Evolutionary conservation across 2,329 filamentous ascomycete species (phyloP).

Genomic region (Aspergillus fischeri): DNA sequence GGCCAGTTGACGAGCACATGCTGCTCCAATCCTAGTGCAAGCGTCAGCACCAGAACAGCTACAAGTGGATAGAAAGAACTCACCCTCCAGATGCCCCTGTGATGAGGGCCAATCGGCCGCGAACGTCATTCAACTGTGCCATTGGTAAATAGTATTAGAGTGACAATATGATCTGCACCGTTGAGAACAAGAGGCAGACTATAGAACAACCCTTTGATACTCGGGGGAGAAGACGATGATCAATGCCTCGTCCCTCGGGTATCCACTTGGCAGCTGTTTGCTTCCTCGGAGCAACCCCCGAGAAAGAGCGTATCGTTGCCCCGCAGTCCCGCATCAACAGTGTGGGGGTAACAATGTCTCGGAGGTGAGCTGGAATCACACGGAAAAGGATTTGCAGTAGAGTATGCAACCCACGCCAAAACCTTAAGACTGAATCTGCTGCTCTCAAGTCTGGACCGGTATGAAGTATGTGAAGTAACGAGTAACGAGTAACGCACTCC

Average conservation of each 20-base stretch:
- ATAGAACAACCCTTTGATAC: neutral
- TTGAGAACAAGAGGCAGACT: neutral
- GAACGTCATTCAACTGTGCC: constrained; percentile 43
- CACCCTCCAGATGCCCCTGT: constrained; percentile 61
- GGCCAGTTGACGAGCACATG: constrained; percentile 55
- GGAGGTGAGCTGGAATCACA: neutral
- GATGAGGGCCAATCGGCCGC: constrained; percentile 54
- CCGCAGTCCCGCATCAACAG: constrained; percentile 21
- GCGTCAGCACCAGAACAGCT: constrained; percentile 3
- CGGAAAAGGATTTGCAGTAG: neutral
- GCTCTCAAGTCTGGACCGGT: no score
- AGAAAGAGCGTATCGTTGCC: constrained; percentile 13
- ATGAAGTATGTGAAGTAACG: no score
- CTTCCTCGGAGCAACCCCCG: constrained; percentile 24
- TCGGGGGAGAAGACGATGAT: neutral
- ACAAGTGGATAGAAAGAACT: constrained; percentile 12
- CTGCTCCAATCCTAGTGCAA: constrained; percentile 53
- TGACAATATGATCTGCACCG: neutral
- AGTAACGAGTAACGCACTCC: neutral
- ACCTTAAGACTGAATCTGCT: neutral
- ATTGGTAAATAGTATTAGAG: constrained; percentile 4
- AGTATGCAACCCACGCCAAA: neutral
- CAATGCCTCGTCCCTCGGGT: neutral
- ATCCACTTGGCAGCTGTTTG: constrained; percentile 2
- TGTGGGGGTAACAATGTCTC: neutral